These are phyloP conservation scores for Arxiozyma slooffiae DNA, from an alignment of 1,139 yeast genomes.

Conservation along the genomic window DNA sequence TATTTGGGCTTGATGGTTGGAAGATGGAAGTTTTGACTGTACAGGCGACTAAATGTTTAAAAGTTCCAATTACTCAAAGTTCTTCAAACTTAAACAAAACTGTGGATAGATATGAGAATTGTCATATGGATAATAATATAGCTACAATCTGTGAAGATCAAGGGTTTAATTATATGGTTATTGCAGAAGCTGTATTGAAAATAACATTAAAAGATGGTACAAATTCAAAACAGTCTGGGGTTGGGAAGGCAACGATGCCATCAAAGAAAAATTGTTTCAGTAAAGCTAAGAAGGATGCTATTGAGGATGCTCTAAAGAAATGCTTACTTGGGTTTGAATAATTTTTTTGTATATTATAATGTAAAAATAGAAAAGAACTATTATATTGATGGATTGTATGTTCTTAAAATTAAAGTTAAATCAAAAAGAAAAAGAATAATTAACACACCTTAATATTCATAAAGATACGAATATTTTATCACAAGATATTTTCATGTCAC, in stretches of 20 bases:
- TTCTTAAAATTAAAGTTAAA: slow-evolving; percentile 1
- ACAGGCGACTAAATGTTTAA: slow-evolving; percentile 15
- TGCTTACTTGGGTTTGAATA: slow-evolving; percentile 25
- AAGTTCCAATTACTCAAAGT: slow-evolving; percentile 4
- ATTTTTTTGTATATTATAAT: slow-evolving; percentile 23
- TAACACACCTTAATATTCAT: no score
- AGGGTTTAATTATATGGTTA: slow-evolving; percentile 15
- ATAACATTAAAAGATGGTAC: slow-evolving; percentile 28
- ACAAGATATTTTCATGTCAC: no score
- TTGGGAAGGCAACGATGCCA: slow-evolving; percentile 19
- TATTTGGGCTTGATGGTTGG: slow-evolving; percentile 31
- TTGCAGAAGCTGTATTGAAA: slow-evolving; percentile 26
- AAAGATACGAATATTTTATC: no score
- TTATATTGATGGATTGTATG: slow-evolving; percentile 26
- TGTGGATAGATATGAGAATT: slow-evolving; percentile 1
- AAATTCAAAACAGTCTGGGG: slow-evolving; percentile 22
- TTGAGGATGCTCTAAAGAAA: slow-evolving; percentile 25
- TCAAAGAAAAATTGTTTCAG: slow-evolving; percentile 24
- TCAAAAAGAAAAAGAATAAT: neutral
- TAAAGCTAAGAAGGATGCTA: slow-evolving; percentile 27
- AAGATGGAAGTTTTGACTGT: slow-evolving; percentile 21
- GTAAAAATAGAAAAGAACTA: slow-evolving; percentile 22
- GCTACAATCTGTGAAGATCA: slow-evolving; percentile 1
- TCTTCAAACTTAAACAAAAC: neutral
- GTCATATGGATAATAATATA: neutral